phyloP scores from a whole-genome alignment of 768 basidiomycete genomes.

The Lactarius trivialis region DNA sequence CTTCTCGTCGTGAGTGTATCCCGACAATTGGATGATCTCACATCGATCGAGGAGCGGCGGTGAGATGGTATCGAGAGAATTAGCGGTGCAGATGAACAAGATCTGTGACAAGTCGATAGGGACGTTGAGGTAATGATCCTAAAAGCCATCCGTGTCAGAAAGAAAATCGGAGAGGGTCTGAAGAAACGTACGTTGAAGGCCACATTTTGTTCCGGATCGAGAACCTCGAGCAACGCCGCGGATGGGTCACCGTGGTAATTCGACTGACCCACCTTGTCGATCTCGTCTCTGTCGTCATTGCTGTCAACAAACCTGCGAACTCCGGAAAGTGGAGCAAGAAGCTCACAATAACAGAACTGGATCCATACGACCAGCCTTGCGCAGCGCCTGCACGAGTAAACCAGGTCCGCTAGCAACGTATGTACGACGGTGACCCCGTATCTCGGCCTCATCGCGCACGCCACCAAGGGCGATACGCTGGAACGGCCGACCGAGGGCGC shows the following conservation, averaged over 20 bases:
- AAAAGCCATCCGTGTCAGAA: constrained; percentile 8
- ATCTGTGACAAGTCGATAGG: constrained; percentile 85
- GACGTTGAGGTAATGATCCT: constrained; percentile 91
- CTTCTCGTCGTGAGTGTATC: constrained; percentile 89
- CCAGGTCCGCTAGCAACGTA: constrained; percentile 90
- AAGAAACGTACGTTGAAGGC: constrained; percentile 55
- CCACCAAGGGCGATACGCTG: constrained; percentile 90
- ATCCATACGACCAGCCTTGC: constrained; percentile 76
- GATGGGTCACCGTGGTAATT: constrained; percentile 91
- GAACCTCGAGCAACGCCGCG: constrained; percentile 84
- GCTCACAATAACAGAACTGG: constrained; percentile 66
- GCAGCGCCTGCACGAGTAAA: constrained; percentile 76
- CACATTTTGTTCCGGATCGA: constrained; percentile 92
- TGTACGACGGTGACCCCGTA: constrained; percentile 72
- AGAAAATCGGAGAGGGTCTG: background rate
- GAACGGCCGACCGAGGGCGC: constrained; percentile 77
- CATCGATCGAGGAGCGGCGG: constrained; percentile 85
- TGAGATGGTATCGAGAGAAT: constrained; percentile 83
- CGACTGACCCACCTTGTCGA: constrained; percentile 84
- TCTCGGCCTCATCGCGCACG: constrained; percentile 87
- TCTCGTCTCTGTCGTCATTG: constrained; percentile 55
- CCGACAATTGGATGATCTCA: constrained; percentile 78
- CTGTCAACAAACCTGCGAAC: constrained; percentile 2
- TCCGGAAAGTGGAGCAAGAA: background rate
- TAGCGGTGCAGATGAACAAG: constrained; percentile 90